Base-by-base conservation (phyloP, 164 flowering plant genomes). In the Sextonia rubra region DNA sequence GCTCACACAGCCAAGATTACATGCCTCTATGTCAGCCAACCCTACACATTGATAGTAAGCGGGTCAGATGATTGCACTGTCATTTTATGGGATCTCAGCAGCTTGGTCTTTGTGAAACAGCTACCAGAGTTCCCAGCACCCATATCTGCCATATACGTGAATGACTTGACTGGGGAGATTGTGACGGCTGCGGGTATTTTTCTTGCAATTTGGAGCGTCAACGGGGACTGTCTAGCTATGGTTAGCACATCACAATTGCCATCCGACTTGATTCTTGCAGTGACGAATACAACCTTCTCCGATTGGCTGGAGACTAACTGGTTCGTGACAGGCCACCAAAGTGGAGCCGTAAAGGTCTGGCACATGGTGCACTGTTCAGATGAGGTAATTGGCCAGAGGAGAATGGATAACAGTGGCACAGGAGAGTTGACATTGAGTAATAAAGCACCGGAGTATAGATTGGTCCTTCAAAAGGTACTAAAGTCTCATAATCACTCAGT, bases 261-360 rank as follows among this genome's bases (percentile, higher is more conserved):
- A 30, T 93, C 97, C 3, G 98, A 95, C 78, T 87, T 80, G 64
- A 95, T 93, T 56, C 83, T 87, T 18, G 90, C 93, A 0, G 89
- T 95, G 32, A 87, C 97, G 0, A 85, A 94, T 69, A 82, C 88
- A 52, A 87, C 88, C n/a, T 90, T 78, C 76, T 93, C 99, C 0
- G 99, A 95, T 77, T 93, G 98, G 98, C 68, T 75, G 77, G 96
- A 90, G 70, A 87, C 89, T 12, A 90, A 87, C 75, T 95, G 99
- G 98, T 89, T 81, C 72, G 94, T 86, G 29, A 91, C 97, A 0
- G 99, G 99, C 60, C 99, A 95, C 74, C 97, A 89, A 83, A 95
- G 99, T 76, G 99, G 99, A 55, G 98, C 98, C 2, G 82, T 93
- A 48, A 95, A 95, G 80, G 91, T 95, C 32, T 95, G 99, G 99